Base-by-base conservation (phyloP, 306 rosid genomes). In the Quercus glauca region DNA sequence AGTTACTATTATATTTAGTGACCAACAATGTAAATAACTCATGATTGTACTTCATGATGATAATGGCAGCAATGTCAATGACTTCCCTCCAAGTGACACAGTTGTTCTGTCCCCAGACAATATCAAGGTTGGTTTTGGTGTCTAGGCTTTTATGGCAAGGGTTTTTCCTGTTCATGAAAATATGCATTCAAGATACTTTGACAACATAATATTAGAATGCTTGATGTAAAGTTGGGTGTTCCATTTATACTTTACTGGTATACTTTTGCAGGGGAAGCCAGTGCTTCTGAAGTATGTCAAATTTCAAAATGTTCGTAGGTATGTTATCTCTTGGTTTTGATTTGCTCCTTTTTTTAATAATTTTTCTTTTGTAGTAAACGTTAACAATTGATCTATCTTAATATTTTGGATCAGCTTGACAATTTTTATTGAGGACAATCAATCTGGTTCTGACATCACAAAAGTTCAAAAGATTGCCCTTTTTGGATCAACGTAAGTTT, bases 261-360 rank as follows among this genome's bases (percentile, higher is more conserved):
- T 79, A 45, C 61, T 76, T 70, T 83, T 73, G 67, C 88, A 95
- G 99, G 98, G 98, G 29, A 95, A 93, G 77, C 94, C 98, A 4
- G 84, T 89, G 59, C 70, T 80, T 82, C 73, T 93, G 12, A 93
- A 95, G 92, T 95, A 90, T 83, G 99, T 93, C 76, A 95, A 93
- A 82, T 95, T 95, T 87, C 99, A 95, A 88, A 95, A 91, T 85
- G 98, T 95, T 78, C 93, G 99, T 43, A 90, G 99, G 99, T 93
- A 83, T 29, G 86, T 26, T 79, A 67, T 80, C 71, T 29, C 23
- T 79, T 41, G 64, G 7, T 73, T 82, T 35, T 59, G 33, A n/a
- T 76, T 55, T 11, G 52, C 41, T 73, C 55, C 58, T 28, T 82
- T 78, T 31, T 12, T 49, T 49, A 49, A 49, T 10, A 12, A 49